Evolutionary conservation across 495 filamentous ascomycete species (phyloP), one percentile per base, ranked within the genome.

Genomic region (Trichoderma orchidacearum): DNA sequence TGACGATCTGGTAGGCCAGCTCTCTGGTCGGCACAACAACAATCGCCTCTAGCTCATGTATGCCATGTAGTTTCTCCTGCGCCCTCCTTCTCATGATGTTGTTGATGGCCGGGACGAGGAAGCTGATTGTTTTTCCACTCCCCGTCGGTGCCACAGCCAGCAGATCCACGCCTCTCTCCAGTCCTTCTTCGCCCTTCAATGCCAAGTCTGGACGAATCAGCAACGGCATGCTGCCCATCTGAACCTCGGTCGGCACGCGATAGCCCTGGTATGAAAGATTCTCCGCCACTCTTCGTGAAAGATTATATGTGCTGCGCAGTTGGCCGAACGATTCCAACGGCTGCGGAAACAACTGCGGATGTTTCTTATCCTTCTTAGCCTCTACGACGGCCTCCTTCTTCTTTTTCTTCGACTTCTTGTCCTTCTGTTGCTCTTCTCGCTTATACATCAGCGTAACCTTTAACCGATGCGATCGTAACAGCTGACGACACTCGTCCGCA

Each of bases 101-200:
- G 64, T 96, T 85, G 52, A 97, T 77, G 17, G 89, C 76, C 0
- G 90, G 89, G 27, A 99, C 85, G 65, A 97, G 68, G 63, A 96
- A 99, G 3, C 89, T 86, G 55, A 97, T 68, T 0, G 93, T 97
- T 73, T 99, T 99, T n/a, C 93, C 93, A 64, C 90, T 96, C 18
- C 93, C 93, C 3, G 93, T 99, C 3, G 94, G 94, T 13, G 93
- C 93, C 31, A 96, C 84, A 3, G 85, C 84, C 31, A 98, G 63
- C 30, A 98, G 80, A 76, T 97, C 85, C 2, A 87, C 60, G 3
- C 66, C 70, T 30, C 60, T 55, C n/a, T 62, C 58, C 5, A 72
- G 52, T 3, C 72, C 64, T 9, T 62, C 54, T 21, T 60, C 63
- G 23, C 62, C 61, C 21, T 64, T 59, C 5, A 79, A 65, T 12